These are phyloP conservation scores for Mortierella sp. DNA, from an alignment of 371 early-diverging fungal species.

Conservation along the genomic window DNA sequence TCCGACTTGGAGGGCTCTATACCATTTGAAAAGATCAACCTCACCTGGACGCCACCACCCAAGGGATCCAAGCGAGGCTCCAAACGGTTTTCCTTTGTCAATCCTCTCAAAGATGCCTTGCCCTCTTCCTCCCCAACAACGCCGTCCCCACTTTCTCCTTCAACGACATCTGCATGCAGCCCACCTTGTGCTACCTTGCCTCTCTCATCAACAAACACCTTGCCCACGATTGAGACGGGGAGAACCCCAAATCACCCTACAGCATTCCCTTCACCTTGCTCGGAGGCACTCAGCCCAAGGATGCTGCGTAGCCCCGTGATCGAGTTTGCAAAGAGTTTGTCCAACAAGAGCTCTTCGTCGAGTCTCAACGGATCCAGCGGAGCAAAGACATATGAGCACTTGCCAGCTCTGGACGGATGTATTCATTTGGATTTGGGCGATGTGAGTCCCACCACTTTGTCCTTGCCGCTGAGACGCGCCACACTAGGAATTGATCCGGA, in stretches of 20 bases:
- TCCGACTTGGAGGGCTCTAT: constrained; percentile 33
- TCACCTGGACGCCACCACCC: constrained; percentile 47
- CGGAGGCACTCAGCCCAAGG: background rate
- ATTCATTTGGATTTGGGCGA: constrained; percentile 45
- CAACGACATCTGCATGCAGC: background rate
- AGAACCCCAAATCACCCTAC: background rate
- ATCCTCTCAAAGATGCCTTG: constrained; percentile 21
- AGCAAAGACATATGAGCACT: constrained; percentile 44
- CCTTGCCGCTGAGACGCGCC: constrained; percentile 37
- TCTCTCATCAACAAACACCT: constrained; percentile 9
- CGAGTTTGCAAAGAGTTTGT: constrained; percentile 21
- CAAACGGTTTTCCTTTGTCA: constrained; percentile 44
- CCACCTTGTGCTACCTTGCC: constrained; percentile 20
- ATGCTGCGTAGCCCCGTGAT: constrained; percentile 14
- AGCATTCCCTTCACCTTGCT: background rate
- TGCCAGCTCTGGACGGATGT: constrained; percentile 49
- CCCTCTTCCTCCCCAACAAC: constrained; percentile 1
- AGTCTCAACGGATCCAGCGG: constrained; percentile 21
- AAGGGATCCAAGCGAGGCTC: constrained; percentile 47
- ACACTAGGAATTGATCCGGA: constrained; percentile 43
- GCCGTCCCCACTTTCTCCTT: background rate
- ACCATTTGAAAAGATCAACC: constrained; percentile 51
- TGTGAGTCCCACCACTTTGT: constrained; percentile 47
- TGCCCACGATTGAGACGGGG: constrained; percentile 8
- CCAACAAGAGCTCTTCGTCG: constrained; percentile 17